Percentiles rank a stretch among this genome's conserved stretches.
phyloP scores from a whole-genome alignment of 352 stramenopile species.

The Phytophthora quininea region DNA sequence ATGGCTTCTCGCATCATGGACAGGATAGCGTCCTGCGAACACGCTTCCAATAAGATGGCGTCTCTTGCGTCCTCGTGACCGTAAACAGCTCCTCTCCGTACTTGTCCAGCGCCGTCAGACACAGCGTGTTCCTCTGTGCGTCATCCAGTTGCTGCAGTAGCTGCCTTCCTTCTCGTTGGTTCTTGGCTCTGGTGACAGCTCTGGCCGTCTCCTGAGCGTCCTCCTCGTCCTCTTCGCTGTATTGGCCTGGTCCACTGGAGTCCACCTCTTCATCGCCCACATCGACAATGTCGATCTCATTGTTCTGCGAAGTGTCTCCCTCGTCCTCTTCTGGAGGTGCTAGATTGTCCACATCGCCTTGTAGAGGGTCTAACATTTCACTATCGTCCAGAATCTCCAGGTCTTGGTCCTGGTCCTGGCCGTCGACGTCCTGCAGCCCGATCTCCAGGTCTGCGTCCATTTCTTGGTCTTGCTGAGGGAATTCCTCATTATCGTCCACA shows the following conservation, averaged over 20 bases:
- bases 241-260: slow-evolving; percentile 9
- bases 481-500: slow-evolving; percentile 53
- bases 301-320: slow-evolving; percentile 29
- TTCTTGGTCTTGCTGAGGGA: slow-evolving; percentile 36
- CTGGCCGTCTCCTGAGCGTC: slow-evolving; percentile 34
- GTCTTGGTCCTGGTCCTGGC: slow-evolving; percentile 14
- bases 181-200: slow-evolving; percentile 46
- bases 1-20: slow-evolving; percentile 65
- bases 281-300: slow-evolving; percentile 49
- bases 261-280: slow-evolving; percentile 36
- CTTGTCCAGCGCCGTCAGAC: slow-evolving; percentile 65
- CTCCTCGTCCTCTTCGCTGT: slow-evolving; percentile 42
- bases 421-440: slow-evolving; percentile 21
- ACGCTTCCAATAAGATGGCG: slow-evolving; percentile 67
- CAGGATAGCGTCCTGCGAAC: slow-evolving; percentile 59
- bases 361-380: too few relatives aligned
- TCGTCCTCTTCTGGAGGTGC: slow-evolving; percentile 16
- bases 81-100: slow-evolving; percentile 73
- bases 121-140: slow-evolving; percentile 60
- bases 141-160: slow-evolving; percentile 60
- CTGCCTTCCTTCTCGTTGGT: slow-evolving; percentile 54
- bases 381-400: neutral
- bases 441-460: slow-evolving; percentile 33
- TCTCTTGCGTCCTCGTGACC: slow-evolving; percentile 65
- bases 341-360: slow-evolving; percentile 12